Base-by-base conservation (phyloP, 2,329 filamentous ascomycete genomes). In the Scleromitrula shiraiana region DNA sequence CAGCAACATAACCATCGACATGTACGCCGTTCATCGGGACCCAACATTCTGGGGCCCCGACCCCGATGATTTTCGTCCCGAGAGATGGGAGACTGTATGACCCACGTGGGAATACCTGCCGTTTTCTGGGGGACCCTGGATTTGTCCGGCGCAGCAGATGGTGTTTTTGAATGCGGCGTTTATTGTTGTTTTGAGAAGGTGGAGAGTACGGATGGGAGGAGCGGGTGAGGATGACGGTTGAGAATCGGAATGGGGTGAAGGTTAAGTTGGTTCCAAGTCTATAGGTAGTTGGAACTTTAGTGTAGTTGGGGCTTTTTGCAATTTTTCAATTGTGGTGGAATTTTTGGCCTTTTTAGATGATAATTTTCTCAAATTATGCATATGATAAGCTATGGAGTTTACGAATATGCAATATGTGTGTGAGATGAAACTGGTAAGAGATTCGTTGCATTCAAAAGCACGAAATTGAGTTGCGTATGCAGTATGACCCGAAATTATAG, bases 41-140 rank as follows among this genome's bases (percentile, higher is more conserved):
- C 9, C 6, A 5, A 17, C 7, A 12, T 8, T 20, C 4, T 27
- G 17, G 10, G 85, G 84, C 0, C 3, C 0, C 2, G 27, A 27
- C 5, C 4, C 14, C 7, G 9, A 26, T 8, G 14, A 12, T 5
- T 41, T 35, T 17, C 19, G 14, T n/a, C 27, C 9, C 2, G 10
- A 41, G 5, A 24, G n/a, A 20, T 41, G 7, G 22, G 15, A n/a
- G 4, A 4, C 1, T 3, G 20, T 33, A 20, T 7, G 12, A 20
- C 23, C 6, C 2, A 10, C 15, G 5, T 47, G 27, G 27, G 37
- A 47, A 5, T 27, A 17, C 10, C n/a, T 41, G 23, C 44, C 35
- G 1, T 47, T 47, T 15, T 35, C 15, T 3, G 12, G 27, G 3
- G 27, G 36, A 1, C 27, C 15, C 5, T 12, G 37, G 7, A 35